A percentile compares a stretch with the other conserved stretches of the same genome.
These are phyloP conservation scores for Aureobasidium sp. DNA, from an alignment of 2,329 filamentous ascomycete species.

Conservation along the genomic window DNA sequence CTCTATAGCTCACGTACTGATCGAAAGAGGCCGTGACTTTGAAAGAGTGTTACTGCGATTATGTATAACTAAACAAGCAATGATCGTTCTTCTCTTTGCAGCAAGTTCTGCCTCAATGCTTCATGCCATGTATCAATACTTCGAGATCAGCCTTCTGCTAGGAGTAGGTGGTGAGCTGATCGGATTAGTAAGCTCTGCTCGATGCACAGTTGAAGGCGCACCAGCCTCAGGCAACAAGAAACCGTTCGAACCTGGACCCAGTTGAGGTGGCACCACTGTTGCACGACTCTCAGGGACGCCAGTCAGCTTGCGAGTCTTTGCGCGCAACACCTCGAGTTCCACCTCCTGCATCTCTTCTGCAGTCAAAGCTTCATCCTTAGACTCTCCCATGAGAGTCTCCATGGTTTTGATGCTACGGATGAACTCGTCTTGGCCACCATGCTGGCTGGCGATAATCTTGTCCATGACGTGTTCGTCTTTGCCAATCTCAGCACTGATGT, in stretches of 20 bases:
- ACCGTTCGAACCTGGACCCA: neutral
- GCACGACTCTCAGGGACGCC: neutral
- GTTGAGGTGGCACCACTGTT: neutral
- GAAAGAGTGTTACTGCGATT: neutral
- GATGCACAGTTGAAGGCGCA: neutral
- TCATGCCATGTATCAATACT: neutral
- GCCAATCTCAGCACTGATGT: slow-evolving; percentile 44
- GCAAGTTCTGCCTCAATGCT: neutral
- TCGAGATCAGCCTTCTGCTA: neutral
- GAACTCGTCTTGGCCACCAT: slow-evolving; percentile 45
- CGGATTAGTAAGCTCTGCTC: neutral
- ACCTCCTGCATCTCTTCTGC: slow-evolving; percentile 27
- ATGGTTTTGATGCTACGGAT: slow-evolving; percentile 28
- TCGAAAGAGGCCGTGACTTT: neutral
- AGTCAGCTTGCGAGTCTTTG: neutral
- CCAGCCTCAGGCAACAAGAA: neutral
- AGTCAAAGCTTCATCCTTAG: slow-evolving; percentile 26
- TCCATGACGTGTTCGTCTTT: slow-evolving; percentile 59
- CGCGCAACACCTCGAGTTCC: slow-evolving; percentile 21
- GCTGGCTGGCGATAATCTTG: slow-evolving; percentile 47
- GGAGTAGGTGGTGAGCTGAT: neutral
- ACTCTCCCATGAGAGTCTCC: slow-evolving; percentile 30
- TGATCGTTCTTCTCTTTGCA: no score
- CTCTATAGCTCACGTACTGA: neutral
- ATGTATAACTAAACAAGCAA: neutral